Evolutionary conservation across 352 stramenopile genomes (phyloP), one percentile per base, ranked within the genome.

Genomic region (Globisporangium echinulatum): DNA sequence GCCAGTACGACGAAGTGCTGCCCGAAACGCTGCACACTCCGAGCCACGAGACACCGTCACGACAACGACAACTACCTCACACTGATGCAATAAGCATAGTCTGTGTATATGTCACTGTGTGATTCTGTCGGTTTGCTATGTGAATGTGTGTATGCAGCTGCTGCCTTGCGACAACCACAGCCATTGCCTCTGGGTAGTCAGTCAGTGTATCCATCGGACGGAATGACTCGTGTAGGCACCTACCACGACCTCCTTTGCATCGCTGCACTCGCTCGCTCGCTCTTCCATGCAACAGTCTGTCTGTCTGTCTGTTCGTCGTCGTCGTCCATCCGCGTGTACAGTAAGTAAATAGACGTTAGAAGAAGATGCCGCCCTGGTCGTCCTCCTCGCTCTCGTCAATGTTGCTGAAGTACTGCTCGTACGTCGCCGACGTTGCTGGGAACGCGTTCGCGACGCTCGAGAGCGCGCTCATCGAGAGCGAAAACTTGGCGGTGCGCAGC

Each of bases 371-470:
- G 44, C 80, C 84, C 63, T 86, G 72, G 64, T 94, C 84, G 63
- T 94, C 84, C 65, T 92, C 84, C 43, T 77, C 82, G 64, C 75
- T 81, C 63, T 92, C 84, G 61, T 88, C 77, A 62, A 94, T 88
- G 70, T 92, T 91, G 70, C 77, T 92, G 48, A 94, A 85, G 60
- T 94, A 94, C 57, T 92, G 82, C 64, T 92, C 85, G 63, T 92
- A 94, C 10, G 85, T 92, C 36, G 83, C 84, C 40, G 82, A 90
- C 42, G 82, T 90, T 19, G 77, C 71, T 37, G 83, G 71, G 46
- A 86, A 65, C 50, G 75, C 74, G 39, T 76, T 84, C 6, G 69
- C 73, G 14, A 72, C 79, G 17, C 67, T 85, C 42, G 85, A 90
- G 39, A 94, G 69, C 52, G 79, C 82, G 56, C 77, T 92, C 85